These are phyloP conservation scores for Lantana camara DNA, from an alignment of 257 asterid species.

Conservation along the genomic window DNA sequence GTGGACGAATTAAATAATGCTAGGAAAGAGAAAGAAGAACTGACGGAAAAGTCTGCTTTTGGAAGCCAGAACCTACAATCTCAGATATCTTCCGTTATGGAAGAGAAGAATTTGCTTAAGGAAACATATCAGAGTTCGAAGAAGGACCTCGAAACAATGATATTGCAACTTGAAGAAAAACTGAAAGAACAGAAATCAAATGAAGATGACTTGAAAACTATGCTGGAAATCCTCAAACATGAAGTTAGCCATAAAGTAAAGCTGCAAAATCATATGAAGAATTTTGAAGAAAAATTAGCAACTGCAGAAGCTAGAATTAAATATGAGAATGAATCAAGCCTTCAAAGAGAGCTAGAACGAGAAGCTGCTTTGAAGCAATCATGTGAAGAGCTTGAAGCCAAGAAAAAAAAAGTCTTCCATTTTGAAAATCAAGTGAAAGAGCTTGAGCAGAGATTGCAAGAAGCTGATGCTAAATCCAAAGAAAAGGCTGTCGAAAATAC, in stretches of 20 bases:
- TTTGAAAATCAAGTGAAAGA: conserved; percentile 50
- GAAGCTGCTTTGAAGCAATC: conserved; percentile 49
- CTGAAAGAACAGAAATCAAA: conserved; percentile 47
- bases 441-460: conserved; percentile 45
- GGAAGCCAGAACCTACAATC: conserved; percentile 53
- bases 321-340: conserved; percentile 44
- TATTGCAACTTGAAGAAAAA: conserved; percentile 51
- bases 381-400: conserved; percentile 46
- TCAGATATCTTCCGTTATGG: conserved; percentile 61
- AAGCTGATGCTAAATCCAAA: conserved; percentile 50
- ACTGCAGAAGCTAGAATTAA: conserved; percentile 35
- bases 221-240: conserved; percentile 42
- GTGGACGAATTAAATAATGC: conserved; percentile 35
- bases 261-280: conserved; percentile 47
- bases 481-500: conserved; percentile 47
- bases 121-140: conserved; percentile 53
- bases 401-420: conserved; percentile 44
- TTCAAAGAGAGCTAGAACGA: conserved; percentile 44
- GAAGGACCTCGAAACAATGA: conserved; percentile 52
- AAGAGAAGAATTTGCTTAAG: conserved; percentile 50
- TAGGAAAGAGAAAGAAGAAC: conserved; percentile 40
- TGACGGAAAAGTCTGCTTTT: conserved; percentile 43
- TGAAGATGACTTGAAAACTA: conserved; percentile 44
- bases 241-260: conserved; percentile 47
- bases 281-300: conserved; percentile 57